These are phyloP conservation scores for Sicyos edulis DNA, from an alignment of 306 rosid genomes.

Conservation along the genomic window DNA sequence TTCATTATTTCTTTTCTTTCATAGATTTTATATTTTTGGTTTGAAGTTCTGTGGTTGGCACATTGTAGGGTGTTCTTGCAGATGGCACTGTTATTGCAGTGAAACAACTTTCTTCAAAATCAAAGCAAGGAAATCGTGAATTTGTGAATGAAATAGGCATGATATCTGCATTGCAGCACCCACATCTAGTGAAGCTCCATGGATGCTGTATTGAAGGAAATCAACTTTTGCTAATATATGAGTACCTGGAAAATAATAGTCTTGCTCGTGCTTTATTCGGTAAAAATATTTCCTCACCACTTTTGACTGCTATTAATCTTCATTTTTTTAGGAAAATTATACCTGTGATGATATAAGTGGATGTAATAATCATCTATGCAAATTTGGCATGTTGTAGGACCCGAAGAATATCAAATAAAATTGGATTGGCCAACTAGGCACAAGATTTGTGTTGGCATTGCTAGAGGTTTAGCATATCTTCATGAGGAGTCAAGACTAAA, in stretches of 20 bases:
- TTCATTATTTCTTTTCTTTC: background rate
- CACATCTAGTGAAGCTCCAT: background rate
- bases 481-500: conserved; percentile 73
- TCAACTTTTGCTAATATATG: conserved; percentile 21
- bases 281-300: background rate
- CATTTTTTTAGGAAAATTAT: background rate
- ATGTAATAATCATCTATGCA: background rate
- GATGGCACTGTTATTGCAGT: conserved; percentile 14
- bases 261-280: conserved; percentile 17
- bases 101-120: conserved; percentile 12
- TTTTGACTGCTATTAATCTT: background rate
- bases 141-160: conserved; percentile 14
- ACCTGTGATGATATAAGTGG: background rate
- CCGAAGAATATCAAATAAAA: conserved; percentile 4
- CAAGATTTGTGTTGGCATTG: conserved; percentile 66
- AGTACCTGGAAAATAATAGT: conserved; percentile 27
- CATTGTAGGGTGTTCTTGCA: conserved; percentile 1
- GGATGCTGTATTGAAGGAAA: conserved; percentile 17
- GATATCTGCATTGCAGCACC: conserved; percentile 18
- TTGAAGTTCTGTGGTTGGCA: background rate
- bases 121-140: conserved; percentile 15
- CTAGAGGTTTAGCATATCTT: conserved; percentile 64
- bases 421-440: conserved; percentile 64
- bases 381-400: conserved; percentile 13
- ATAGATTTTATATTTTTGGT: background rate